Base-by-base conservation (phyloP, 805 yeast genomes). In the Kuraishia piskuri region DNA sequence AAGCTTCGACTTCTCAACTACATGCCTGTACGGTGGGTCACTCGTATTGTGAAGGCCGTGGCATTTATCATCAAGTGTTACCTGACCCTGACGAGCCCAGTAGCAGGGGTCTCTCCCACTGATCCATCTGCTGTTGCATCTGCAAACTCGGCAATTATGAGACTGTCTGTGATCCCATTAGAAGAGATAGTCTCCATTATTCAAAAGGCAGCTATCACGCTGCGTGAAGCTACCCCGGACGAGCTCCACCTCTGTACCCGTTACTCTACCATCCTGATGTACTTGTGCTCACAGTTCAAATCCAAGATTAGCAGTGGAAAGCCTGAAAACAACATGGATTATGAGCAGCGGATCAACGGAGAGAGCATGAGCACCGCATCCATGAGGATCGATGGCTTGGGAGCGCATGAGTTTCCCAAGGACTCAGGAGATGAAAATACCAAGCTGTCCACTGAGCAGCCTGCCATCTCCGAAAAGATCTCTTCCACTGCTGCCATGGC, bases 11-110 rank as follows among this genome's bases (percentile, higher is more conserved):
- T 85, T 73, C 69, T 90, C 52, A 74, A 82, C 54, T 86, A 77
- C 63, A 89, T 90, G 84, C 97, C 98, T 1, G 90, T 90, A n/a
- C 73, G 96, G 57, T 90, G 97, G 96, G 83, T 87, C 6, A 86
- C 88, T 0, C 75, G 96, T 52, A 82, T 90, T 24, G 90, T 91
- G 21, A 81, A 92, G 60, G 88, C 97, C 0, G 90, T 90, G 12
- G 94, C 96, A 1, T 91, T 90, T 64, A 78, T 92, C 52, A 94
- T 92, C 14, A 92, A 91, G 68, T 88, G 95, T 62, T 83, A 88
- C 62, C 65, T 86, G 57, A 84, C 89, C 0, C 70, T 86, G 25
- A 80, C 87, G 12, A 57, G 62, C 6, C 61, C 61, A 52, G 48
- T 40, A 22, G 46, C 24, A 4, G 17, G 31, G 5, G 49, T 25